Evolutionary conservation across 768 basidiomycete genomes (phyloP), one percentile per base, ranked within the genome.

Genomic region (Fibroporia radiculosa): DNA sequence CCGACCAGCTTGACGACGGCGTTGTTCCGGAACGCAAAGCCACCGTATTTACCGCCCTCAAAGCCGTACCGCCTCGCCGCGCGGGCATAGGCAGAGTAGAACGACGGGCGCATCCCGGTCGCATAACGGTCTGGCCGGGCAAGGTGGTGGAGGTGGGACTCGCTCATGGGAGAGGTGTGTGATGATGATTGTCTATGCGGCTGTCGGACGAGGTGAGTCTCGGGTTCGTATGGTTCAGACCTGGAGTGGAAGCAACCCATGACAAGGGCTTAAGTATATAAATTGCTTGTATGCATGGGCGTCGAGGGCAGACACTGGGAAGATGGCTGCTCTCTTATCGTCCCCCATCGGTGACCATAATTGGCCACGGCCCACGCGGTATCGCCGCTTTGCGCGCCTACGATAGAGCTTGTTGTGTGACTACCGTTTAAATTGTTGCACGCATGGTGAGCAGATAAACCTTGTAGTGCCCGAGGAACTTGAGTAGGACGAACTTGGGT

Each of bases 41-140:
- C 57, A 31, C 57, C 49, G 44, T 58, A 58, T 38, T 45, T 50
- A 40, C 57, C 56, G 3, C 49, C 32, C 44, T 61, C 57, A 44
- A 61, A 61, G 28, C 56, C 57, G 38, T 58, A 61, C 26, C 59
- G 54, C 27, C 56, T 56, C 1, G 57, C 59, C 10, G 59, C 59
- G 29, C 59, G 59, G 5, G 59, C 59, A 43, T 61, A 61, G 2
- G 54, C 59, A 16, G 59, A 44, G 33, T 55, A 47, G 48, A 61
- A 61, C 20, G 59, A 58, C 10, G 59, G 59, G 8, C 59, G 51
- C 28, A 52, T 48, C 14, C 49, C 54, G 40, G 39, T 33, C 32
- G 49, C 40, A 50, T 56, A 60, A 35, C 39, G 25, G 4, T 49
- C 49, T 28, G 58, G 56, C 19, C 58, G 56, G 16, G 47, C 35